Percentiles rank a stretch among this genome's conserved stretches.
Evolutionary conservation across 345 rosid species (phyloP).

Genomic region (Salix koriyanagi): DNA sequence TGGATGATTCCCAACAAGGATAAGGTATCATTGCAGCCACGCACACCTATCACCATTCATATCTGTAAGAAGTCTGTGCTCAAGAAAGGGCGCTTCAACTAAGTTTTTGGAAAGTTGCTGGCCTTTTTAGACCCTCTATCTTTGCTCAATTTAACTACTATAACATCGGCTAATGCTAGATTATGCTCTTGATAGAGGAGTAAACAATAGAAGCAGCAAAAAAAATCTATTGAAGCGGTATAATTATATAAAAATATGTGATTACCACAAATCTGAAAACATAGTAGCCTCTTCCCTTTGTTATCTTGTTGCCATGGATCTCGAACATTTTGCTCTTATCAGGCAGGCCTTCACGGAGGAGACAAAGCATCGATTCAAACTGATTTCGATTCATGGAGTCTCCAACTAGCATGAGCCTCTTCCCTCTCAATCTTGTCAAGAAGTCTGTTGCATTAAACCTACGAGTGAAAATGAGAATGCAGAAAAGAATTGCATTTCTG

Average conservation of each 20-base stretch:
- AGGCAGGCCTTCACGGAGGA: constrained; percentile 67
- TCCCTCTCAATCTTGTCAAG: constrained; percentile 75
- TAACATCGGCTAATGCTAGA: background rate
- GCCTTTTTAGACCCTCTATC: background rate
- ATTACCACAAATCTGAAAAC: constrained; percentile 71
- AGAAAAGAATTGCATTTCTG: constrained; percentile 21
- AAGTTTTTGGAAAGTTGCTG: background rate
- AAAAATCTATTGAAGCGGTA: background rate
- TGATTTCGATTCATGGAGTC: constrained; percentile 95
- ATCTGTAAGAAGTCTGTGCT: background rate
- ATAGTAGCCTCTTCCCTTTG: constrained; percentile 83
- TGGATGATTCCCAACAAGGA: background rate
- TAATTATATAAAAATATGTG: background rate
- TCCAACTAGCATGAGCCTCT: constrained; percentile 82
- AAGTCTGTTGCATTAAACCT: constrained; percentile 98
- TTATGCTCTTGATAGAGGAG: background rate
- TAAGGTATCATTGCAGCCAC: background rate
- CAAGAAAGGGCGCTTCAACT: background rate
- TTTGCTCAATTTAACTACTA: background rate
- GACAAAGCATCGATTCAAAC: constrained; percentile 85
- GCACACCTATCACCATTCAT: background rate
- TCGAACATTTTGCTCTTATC: constrained; percentile 75
- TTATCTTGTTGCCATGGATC: constrained; percentile 67
- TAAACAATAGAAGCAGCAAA: constrained; percentile 12
- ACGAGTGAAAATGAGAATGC: constrained; percentile 35